Evolutionary conservation across 305 asterid species (phyloP).

Genomic region (Stenogyne calaminthoides): DNA sequence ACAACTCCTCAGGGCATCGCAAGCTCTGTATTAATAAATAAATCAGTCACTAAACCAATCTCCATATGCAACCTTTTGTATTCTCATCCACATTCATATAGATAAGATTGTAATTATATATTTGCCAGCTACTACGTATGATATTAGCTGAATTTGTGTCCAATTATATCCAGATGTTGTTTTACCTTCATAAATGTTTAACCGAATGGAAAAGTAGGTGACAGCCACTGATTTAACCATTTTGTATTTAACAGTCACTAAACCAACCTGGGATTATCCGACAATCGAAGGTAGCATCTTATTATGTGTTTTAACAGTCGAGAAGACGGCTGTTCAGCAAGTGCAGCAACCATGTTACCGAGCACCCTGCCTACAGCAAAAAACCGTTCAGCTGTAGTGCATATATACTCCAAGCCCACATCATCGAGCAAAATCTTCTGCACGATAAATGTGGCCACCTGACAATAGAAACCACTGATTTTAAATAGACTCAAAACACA

Average conservation of each 20-base stretch:
- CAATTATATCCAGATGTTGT: not conserved
- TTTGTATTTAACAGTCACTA: not conserved
- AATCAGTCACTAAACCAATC: too few species aligned
- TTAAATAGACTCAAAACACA: constrained; percentile 1
- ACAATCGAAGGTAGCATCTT: constrained; percentile 91
- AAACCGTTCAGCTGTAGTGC: constrained; percentile 93
- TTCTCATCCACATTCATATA: not conserved
- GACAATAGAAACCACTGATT: constrained; percentile 32
- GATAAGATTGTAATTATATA: not conserved
- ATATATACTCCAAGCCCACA: constrained; percentile 88
- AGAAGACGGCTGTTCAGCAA: constrained; percentile 86
- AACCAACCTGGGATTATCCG: constrained; percentile 83
- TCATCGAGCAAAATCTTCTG: constrained; percentile 96
- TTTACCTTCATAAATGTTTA: not conserved
- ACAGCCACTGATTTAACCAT: not conserved
- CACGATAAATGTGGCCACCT: constrained; percentile 98
- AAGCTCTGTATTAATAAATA: constrained; percentile 60
- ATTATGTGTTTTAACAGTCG: constrained; percentile 88
- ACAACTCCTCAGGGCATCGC: constrained; percentile 62
- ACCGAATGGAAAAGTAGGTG: not conserved
- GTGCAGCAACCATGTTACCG: constrained; percentile 89
- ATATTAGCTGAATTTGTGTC: not conserved
- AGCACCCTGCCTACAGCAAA: constrained; percentile 93
- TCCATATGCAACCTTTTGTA: too few species aligned
- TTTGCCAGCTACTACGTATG: not conserved